Evolutionary conservation across 805 yeast genomes (phyloP).

Genomic region (Saccharomycopsis sp.): DNA sequence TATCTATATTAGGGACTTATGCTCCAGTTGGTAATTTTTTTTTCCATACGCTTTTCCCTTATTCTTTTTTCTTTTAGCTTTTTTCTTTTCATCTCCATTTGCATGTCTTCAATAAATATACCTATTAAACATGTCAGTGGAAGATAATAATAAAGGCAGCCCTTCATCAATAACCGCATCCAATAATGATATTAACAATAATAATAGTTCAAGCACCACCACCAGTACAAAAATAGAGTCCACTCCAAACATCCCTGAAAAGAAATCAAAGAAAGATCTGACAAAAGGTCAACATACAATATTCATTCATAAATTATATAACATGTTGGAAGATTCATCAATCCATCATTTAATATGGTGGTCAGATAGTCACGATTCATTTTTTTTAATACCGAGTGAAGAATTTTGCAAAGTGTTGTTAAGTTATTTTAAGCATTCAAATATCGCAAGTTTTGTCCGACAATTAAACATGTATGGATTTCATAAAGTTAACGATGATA

Average conservation of each 20-base stretch:
- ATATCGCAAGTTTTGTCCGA: slow-evolving; percentile 71
- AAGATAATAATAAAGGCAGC: too few species aligned
- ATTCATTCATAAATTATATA: slow-evolving; percentile 84
- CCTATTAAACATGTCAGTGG: too few species aligned
- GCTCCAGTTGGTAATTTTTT: too few species aligned
- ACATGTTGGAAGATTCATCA: slow-evolving; percentile 76
- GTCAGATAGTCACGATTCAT: slow-evolving; percentile 64
- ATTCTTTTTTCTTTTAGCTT: too few species aligned
- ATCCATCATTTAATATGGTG: slow-evolving; percentile 81
- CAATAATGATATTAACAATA: neutral
- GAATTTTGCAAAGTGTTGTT: slow-evolving; percentile 69
- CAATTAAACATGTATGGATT: slow-evolving; percentile 81
- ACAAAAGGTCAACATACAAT: slow-evolving; percentile 41
- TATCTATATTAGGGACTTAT: too few species aligned
- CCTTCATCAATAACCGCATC: too few species aligned
- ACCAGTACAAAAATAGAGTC: too few species aligned
- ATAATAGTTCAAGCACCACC: too few species aligned
- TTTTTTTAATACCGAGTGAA: slow-evolving; percentile 77
- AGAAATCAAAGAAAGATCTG: slow-evolving; percentile 9
- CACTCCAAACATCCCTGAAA: neutral
- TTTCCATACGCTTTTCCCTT: too few species aligned
- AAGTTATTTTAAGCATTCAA: slow-evolving; percentile 71
- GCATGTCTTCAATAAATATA: too few species aligned
- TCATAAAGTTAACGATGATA: slow-evolving; percentile 54
- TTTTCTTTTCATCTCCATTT: too few species aligned